These are phyloP conservation scores for Arxiozyma telluris DNA, from an alignment of 1,139 yeast species.

Conservation along the genomic window DNA sequence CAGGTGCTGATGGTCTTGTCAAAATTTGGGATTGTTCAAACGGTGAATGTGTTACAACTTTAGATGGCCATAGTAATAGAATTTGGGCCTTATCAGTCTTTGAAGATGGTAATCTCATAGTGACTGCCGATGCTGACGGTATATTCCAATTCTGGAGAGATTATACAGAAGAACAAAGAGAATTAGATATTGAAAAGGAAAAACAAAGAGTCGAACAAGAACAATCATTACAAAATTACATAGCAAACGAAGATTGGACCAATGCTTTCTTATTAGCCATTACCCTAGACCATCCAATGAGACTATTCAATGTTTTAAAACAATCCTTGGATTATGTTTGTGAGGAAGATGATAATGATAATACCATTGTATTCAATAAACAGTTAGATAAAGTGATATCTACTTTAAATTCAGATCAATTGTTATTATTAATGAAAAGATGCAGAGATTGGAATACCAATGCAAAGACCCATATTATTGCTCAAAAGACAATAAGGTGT, in stretches of 20 bases:
- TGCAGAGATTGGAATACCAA: constrained; percentile 94
- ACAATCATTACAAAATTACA: constrained; percentile 69
- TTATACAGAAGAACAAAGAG: constrained; percentile 61
- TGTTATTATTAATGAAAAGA: constrained; percentile 55
- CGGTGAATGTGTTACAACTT: constrained; percentile 73
- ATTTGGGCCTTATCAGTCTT: constrained; percentile 79
- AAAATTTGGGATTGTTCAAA: constrained; percentile 78
- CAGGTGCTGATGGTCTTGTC: constrained; percentile 91
- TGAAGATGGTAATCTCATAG: constrained; percentile 58
- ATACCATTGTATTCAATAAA: constrained; percentile 41
- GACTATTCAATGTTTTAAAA: constrained; percentile 61
- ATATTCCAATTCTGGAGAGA: constrained; percentile 83
- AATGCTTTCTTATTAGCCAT: constrained; percentile 82
- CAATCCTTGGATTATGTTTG: constrained; percentile 35
- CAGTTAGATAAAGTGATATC: constrained; percentile 60
- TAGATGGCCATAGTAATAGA: constrained; percentile 87
- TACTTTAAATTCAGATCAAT: constrained; percentile 49
- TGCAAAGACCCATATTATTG: constrained; percentile 66
- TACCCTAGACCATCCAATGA: constrained; percentile 78
- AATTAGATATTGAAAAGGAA: constrained; percentile 40
- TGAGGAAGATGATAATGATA: constrained; percentile 34
- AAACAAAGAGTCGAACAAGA: constrained; percentile 72
- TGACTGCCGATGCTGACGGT: constrained; percentile 94
- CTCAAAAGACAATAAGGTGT: constrained; percentile 67
- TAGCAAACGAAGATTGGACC: constrained; percentile 69